Conservation (phyloP, 345 rosid genomes). For the Lepidium aucheri region DNA sequence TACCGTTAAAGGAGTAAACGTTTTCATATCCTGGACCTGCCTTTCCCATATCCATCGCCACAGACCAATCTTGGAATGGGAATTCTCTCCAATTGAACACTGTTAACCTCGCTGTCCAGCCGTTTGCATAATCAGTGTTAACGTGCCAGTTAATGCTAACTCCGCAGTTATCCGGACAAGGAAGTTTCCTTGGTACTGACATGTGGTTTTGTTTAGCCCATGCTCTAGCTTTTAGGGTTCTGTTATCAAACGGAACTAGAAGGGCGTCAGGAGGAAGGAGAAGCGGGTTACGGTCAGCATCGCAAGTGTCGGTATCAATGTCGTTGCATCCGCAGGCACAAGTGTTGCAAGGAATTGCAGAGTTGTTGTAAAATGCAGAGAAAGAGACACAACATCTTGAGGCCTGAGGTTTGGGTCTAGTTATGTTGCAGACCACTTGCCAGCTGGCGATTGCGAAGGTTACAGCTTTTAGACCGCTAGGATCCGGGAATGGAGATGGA, state of each 20-base stretch:
- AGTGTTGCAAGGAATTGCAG: slow-evolving; percentile 75
- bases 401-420: slow-evolving; percentile 47
- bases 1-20: slow-evolving; percentile 79
- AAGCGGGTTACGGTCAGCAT: slow-evolving; percentile 41
- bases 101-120: slow-evolving; percentile 84
- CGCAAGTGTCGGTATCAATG: slow-evolving; percentile 37
- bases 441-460: slow-evolving; percentile 54
- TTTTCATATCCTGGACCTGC: slow-evolving; percentile 57
- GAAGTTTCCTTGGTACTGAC: slow-evolving; percentile 47
- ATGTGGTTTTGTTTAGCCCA: slow-evolving; percentile 58
- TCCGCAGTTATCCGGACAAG: slow-evolving; percentile 93
- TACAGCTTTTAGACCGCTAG: slow-evolving; percentile 49
- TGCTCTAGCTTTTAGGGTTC: slow-evolving; percentile 63
- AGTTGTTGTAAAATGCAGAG: slow-evolving; percentile 78
- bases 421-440: slow-evolving; percentile 79
- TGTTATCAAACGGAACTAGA: slow-evolving; percentile 65
- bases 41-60: slow-evolving; percentile 54
- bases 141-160: slow-evolving; percentile 93
- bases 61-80: slow-evolving; percentile 66
- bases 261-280: slow-evolving; percentile 74
- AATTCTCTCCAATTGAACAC: slow-evolving; percentile 68
- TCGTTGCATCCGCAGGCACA: slow-evolving; percentile 86
- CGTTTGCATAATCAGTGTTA: slow-evolving; percentile 50
- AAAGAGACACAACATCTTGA: slow-evolving; percentile 86
- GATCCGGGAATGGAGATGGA: slow-evolving; percentile 64